Evolutionary conservation across 2,329 filamentous ascomycete genomes (phyloP).

Genomic region (Talaromyces sp.): DNA sequence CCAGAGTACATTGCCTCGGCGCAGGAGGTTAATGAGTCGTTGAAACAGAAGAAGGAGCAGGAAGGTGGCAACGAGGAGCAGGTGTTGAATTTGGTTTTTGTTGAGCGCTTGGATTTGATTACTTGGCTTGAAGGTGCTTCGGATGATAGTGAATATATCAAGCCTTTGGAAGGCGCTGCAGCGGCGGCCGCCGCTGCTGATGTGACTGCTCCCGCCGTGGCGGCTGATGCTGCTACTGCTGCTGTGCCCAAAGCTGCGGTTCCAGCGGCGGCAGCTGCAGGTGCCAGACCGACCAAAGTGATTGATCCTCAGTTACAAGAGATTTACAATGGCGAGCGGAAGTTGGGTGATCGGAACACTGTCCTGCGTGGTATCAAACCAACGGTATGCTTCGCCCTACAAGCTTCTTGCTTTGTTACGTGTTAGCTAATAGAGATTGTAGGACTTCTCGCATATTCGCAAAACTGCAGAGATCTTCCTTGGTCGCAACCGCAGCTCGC

Average conservation of each 20-base stretch:
- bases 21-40: conserved; percentile 73
- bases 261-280: conserved; percentile 38
- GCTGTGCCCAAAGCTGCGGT: conserved; percentile 42
- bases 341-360: conserved; percentile 89
- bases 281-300: conserved; percentile 57
- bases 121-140: conserved; percentile 89
- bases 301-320: conserved; percentile 79
- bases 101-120: conserved; percentile 85
- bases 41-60: conserved; percentile 44
- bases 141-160: conserved; percentile 90
- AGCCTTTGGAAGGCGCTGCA: conserved; percentile 62
- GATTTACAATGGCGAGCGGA: conserved; percentile 88
- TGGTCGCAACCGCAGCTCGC: conserved; percentile 45
- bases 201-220: conserved; percentile 43
- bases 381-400: conserved; percentile 58
- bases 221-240: conserved; percentile 46
- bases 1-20: conserved; percentile 87
- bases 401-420: too few species aligned
- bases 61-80: conserved; percentile 45
- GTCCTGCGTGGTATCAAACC: conserved; percentile 82
- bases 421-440: conserved; percentile 4
- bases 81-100: conserved; percentile 85
- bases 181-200: conserved; percentile 43
- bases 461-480: conserved; percentile 80
- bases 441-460: conserved; percentile 94